Evolutionary conservation across 352 stramenopile genomes (phyloP).

Genomic region (Stephanocyclus meneghinianus): DNA sequence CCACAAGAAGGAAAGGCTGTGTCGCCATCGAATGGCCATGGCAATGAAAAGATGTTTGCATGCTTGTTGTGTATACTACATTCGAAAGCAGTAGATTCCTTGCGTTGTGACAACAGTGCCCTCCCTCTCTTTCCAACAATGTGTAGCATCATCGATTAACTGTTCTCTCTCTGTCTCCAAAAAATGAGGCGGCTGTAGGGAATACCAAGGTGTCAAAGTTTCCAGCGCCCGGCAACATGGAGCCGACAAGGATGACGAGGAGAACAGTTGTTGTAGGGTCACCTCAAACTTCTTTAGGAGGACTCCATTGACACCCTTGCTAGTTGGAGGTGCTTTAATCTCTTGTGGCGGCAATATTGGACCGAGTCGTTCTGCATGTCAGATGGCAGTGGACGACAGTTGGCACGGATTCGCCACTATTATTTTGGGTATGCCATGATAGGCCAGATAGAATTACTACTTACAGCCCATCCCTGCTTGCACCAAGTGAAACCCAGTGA

Average conservation of each 20-base stretch:
- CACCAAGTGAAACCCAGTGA: too few relatives aligned
- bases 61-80: neutral
- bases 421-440: too few relatives aligned
- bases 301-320: constrained; percentile 57
- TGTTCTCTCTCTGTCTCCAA: neutral
- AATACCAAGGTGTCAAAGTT: constrained; percentile 33
- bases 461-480: neutral
- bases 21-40: constrained; percentile 45
- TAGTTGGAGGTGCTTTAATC: neutral
- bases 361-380: too few relatives aligned
- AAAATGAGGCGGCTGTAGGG: constrained; percentile 23
- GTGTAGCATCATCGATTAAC: constrained; percentile 9
- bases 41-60: neutral
- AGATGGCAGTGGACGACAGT: too few relatives aligned
- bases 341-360: neutral
- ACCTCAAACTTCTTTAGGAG: constrained; percentile 66
- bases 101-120: neutral
- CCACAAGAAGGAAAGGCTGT: constrained; percentile 24
- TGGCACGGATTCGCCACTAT: too few relatives aligned
- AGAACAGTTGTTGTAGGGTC: constrained; percentile 20
- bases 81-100: neutral
- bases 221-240: constrained; percentile 5
- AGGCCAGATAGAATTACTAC: too few relatives aligned
- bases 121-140: constrained; percentile 2
- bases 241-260: neutral